Conservation (phyloP, 169 alveolate species). For the Plasmodium gonderi region DNA sequence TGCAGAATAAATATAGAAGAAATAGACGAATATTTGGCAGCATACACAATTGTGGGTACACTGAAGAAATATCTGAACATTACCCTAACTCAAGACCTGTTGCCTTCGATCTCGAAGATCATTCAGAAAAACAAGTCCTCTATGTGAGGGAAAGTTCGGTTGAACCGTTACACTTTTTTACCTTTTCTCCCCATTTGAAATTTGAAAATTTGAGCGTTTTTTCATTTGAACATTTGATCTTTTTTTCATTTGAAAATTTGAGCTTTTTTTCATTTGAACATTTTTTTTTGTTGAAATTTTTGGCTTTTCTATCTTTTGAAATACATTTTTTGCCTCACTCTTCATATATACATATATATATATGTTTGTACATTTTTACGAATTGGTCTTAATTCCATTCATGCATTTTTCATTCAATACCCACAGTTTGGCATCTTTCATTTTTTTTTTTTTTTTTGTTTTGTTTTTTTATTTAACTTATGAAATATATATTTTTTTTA, state of each 20-base stretch:
- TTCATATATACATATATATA: background rate
- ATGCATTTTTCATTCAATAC: background rate
- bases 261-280: background rate
- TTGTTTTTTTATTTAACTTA: background rate
- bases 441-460: conserved; percentile 2
- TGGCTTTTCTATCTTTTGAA: background rate
- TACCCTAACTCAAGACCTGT: conserved; percentile 62
- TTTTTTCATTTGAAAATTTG: background rate
- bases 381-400: background rate
- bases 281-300: background rate
- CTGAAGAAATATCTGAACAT: conserved; percentile 53
- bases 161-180: background rate
- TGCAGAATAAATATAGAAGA: conserved; percentile 52
- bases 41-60: conserved; percentile 65
- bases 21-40: conserved; percentile 67
- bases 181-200: background rate
- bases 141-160: background rate
- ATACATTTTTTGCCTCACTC: background rate
- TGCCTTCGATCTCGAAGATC: conserved; percentile 73
- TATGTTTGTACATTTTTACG: background rate
- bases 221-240: background rate
- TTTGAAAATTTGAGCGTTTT: too few relatives aligned
- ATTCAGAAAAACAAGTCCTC: conserved; percentile 51
- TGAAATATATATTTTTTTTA: background rate
- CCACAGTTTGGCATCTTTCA: background rate